phyloP scores from a whole-genome alignment of 1,284 basidiomycete species.

The Takashimella tepidaria region DNA sequence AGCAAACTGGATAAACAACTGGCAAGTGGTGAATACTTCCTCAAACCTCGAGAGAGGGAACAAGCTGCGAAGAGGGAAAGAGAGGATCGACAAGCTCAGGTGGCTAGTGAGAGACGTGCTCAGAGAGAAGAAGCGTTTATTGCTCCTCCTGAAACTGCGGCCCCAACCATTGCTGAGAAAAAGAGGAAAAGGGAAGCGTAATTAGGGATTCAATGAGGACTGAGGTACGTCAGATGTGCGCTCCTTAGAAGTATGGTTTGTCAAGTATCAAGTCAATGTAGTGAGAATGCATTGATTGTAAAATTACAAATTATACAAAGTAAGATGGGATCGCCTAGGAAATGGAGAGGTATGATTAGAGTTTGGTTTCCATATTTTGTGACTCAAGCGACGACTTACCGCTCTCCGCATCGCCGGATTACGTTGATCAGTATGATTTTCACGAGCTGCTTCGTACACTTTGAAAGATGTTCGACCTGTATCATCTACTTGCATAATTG shows the following conservation, averaged over 20 bases:
- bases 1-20: constrained; percentile 94
- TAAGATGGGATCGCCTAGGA: constrained; percentile 43
- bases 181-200: constrained; percentile 51
- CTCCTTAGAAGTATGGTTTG: no score
- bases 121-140: constrained; percentile 78
- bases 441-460: constrained; percentile 74
- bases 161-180: constrained; percentile 71
- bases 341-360: background rate
- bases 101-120: constrained; percentile 61
- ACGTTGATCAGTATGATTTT: constrained; percentile 69
- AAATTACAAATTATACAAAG: constrained; percentile 35
- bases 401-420: constrained; percentile 45
- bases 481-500: constrained; percentile 60
- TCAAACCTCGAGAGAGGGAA: constrained; percentile 62
- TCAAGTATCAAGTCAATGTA: no score
- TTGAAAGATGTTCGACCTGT: constrained; percentile 63
- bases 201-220: no score
- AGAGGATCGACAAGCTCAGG: constrained; percentile 64
- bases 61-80: constrained; percentile 37
- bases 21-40: constrained; percentile 96
- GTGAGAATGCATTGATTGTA: background rate
- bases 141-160: constrained; percentile 68
- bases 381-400: constrained; percentile 23
- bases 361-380: background rate
- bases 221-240: no score